Evolutionary conservation across 78 protist species (phyloP).

Genomic region (Bigelowiella natans): DNA sequence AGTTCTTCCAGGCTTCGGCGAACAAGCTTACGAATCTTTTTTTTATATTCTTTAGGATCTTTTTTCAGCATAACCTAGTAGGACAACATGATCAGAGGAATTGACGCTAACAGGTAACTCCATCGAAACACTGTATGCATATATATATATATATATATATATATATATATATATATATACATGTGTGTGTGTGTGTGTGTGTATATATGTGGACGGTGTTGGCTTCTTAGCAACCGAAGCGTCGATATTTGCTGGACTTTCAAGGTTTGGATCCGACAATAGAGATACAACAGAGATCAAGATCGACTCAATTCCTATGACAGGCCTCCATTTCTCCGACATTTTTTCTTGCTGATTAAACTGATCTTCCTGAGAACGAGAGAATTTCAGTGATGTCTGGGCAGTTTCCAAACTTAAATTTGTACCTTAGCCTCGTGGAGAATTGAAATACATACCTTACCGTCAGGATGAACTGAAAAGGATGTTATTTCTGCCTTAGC

Average conservation of each 20-base stretch:
- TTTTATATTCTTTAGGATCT: background rate
- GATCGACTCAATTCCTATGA: background rate
- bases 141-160: conserved; percentile 8
- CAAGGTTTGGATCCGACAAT: conserved; percentile 10
- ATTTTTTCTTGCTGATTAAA: conserved; percentile 1
- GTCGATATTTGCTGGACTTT: conserved; percentile 21
- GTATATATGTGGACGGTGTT: background rate
- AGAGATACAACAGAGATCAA: conserved; percentile 17
- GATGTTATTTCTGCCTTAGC: background rate
- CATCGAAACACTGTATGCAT: background rate
- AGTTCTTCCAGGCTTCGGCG: background rate
- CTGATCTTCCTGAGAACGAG: background rate
- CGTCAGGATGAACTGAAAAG: background rate
- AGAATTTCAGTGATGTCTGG: background rate
- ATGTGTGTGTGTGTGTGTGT: background rate
- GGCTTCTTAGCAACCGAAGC: background rate
- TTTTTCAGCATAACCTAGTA: background rate
- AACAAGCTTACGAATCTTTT: background rate
- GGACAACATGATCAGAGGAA: background rate
- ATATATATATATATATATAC: conserved; percentile 5
- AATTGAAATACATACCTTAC: conserved; percentile 29
- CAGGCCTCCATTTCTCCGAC: conserved; percentile 22
- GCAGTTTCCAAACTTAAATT: background rate
- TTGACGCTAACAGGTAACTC: background rate
- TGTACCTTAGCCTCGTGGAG: conserved; percentile 29